Evolutionary conservation across 129 eudicot species (phyloP).

Genomic region (Centrapalus pauciflorus): DNA sequence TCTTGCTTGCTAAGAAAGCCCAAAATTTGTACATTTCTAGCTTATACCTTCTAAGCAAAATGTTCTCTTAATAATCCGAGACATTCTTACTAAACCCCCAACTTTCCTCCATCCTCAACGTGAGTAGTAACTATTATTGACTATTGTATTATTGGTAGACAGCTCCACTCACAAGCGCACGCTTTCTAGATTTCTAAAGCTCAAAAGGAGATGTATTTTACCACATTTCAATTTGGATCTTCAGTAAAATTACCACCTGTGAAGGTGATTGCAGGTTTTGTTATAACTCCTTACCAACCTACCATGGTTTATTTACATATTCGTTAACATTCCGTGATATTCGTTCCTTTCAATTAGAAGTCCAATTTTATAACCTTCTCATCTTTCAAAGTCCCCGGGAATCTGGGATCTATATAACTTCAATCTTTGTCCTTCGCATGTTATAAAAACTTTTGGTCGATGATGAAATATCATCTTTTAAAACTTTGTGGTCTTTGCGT

Average conservation of each 20-base stretch:
- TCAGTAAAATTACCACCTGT: background rate
- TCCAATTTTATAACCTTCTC: background rate
- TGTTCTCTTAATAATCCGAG: background rate
- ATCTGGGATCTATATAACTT: too few species aligned
- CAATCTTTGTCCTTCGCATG: background rate
- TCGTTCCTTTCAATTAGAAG: background rate
- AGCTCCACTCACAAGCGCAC: background rate
- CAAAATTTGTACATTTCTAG: background rate
- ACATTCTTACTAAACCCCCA: background rate
- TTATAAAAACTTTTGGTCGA: background rate
- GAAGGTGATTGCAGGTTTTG: background rate
- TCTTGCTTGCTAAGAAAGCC: background rate
- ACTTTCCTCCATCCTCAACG: background rate
- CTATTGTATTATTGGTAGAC: too few species aligned
- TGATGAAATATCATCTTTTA: background rate
- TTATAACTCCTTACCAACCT: background rate
- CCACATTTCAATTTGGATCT: background rate
- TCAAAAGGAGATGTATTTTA: background rate
- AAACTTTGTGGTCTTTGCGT: background rate
- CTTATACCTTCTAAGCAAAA: background rate
- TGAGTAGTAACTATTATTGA: background rate
- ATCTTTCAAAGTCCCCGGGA: background rate
- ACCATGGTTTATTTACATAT: background rate
- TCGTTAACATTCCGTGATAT: background rate
- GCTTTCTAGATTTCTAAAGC: background rate